Conservation (phyloP, 768 basidiomycete species). For the Russula emetica region DNA sequence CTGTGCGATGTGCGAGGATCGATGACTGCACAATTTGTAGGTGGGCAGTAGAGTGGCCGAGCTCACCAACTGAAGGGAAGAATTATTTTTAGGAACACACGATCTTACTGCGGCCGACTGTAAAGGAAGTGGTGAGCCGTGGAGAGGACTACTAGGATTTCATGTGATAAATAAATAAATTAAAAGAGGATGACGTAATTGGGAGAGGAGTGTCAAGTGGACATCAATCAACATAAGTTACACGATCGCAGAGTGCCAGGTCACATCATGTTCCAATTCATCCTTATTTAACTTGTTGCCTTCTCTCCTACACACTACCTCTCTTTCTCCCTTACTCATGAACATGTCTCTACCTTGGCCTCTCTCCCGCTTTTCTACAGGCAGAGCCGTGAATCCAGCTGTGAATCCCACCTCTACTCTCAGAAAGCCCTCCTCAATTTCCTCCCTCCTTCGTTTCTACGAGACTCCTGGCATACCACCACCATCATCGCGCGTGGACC, state of each 20-base stretch:
- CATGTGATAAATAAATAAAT: slow-evolving; percentile 17
- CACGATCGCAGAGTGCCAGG: not conserved
- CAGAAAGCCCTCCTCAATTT: slow-evolving; percentile 15
- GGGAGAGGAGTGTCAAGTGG: not conserved
- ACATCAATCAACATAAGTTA: not conserved
- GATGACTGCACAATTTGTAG: slow-evolving; percentile 92
- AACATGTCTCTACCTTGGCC: slow-evolving; percentile 30
- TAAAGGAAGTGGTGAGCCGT: slow-evolving; percentile 79
- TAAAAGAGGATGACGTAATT: slow-evolving; percentile 3
- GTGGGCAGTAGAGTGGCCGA: slow-evolving; percentile 29
- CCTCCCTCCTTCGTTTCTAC: slow-evolving; percentile 41
- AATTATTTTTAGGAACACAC: slow-evolving; percentile 64
- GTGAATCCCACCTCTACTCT: slow-evolving; percentile 10
- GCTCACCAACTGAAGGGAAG: not conserved
- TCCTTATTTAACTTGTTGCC: slow-evolving; percentile 1
- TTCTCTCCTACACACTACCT: not conserved
- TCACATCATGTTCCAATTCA: slow-evolving; percentile 3
- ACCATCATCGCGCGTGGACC: slow-evolving; percentile 68
- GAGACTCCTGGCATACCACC: slow-evolving; percentile 65
- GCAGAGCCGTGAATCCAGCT: not conserved
- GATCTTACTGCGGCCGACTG: slow-evolving; percentile 76
- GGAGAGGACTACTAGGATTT: slow-evolving; percentile 67
- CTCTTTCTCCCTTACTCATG: slow-evolving; percentile 7
- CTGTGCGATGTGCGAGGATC: slow-evolving; percentile 77
- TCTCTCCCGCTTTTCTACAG: slow-evolving; percentile 27